These are phyloP conservation scores for Ceratopteris richardii DNA, from an alignment of 75 land plant genomes.

Conservation along the genomic window DNA sequence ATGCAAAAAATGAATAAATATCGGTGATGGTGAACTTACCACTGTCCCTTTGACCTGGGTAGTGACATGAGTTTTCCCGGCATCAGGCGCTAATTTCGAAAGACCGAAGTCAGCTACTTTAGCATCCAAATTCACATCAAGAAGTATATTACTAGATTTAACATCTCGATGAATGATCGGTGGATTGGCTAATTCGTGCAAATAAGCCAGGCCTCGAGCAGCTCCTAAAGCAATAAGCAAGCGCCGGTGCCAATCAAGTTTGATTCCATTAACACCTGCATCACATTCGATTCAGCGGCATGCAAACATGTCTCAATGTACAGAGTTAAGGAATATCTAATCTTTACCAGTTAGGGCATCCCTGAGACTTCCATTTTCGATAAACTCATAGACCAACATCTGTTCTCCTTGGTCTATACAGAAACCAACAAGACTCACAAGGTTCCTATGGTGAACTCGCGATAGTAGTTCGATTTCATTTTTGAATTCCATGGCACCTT, in stretches of 20 bases:
- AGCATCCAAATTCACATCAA: slow-evolving; percentile 56
- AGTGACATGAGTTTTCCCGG: slow-evolving; percentile 40
- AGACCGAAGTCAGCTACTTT: slow-evolving; percentile 86
- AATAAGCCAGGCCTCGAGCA: slow-evolving; percentile 66
- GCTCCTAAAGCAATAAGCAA: slow-evolving; percentile 65
- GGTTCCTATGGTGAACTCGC: slow-evolving; percentile 65
- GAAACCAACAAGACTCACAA: slow-evolving; percentile 68
- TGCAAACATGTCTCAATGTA: too few relatives aligned
- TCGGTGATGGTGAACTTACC: slow-evolving; percentile 20
- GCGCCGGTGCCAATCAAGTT: slow-evolving; percentile 63
- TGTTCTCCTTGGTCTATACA: slow-evolving; percentile 76
- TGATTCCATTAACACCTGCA: slow-evolving; percentile 43
- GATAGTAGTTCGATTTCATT: slow-evolving; percentile 66
- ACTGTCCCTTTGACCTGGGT: slow-evolving; percentile 85
- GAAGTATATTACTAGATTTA: slow-evolving; percentile 65
- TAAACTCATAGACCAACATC: slow-evolving; percentile 66
- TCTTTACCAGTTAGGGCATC: slow-evolving; percentile 54
- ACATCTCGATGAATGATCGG: slow-evolving; percentile 79
- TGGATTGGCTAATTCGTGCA: slow-evolving; percentile 74
- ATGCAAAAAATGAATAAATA: not conserved
- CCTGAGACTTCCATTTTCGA: slow-evolving; percentile 53
- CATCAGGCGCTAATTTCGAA: slow-evolving; percentile 34
- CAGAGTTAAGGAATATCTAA: too few relatives aligned
- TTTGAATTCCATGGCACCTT: slow-evolving; percentile 58
- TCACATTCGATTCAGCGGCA: too few relatives aligned